Conservation (phyloP, 345 rosid species). For the Rubroshorea leprosula region DNA sequence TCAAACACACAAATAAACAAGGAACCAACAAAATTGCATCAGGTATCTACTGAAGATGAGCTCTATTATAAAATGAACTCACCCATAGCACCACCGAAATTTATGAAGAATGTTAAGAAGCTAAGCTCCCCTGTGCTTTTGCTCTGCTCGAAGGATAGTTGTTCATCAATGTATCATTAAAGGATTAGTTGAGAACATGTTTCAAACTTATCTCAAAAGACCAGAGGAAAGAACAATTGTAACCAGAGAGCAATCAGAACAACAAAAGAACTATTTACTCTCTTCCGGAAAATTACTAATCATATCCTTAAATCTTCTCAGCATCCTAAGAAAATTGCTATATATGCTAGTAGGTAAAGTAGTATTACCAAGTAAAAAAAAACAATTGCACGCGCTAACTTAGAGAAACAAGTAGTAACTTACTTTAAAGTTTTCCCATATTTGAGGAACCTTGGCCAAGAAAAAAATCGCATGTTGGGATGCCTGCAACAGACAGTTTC, state of each 20-base stretch:
- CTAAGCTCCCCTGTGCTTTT: constrained; percentile 91
- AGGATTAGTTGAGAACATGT: neutral
- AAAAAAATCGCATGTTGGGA: constrained; percentile 94
- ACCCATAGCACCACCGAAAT: constrained; percentile 74
- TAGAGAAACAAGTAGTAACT: neutral
- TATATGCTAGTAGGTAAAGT: neutral
- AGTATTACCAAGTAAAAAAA: neutral
- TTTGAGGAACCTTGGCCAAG: constrained; percentile 89
- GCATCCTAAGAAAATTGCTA: neutral
- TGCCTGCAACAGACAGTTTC: constrained; percentile 42
- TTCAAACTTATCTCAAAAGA: neutral
- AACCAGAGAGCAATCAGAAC: neutral
- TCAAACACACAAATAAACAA: neutral
- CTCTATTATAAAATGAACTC: constrained; percentile 15
- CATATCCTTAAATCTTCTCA: neutral
- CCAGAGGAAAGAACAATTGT: neutral
- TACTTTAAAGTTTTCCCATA: constrained; percentile 65
- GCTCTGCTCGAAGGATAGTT: constrained; percentile 43
- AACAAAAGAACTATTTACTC: neutral
- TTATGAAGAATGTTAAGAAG: constrained; percentile 82
- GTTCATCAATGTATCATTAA: constrained; percentile 2
- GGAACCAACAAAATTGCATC: neutral
- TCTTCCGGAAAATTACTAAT: neutral
- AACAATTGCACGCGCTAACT: neutral
- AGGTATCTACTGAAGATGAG: neutral